Conservation (phyloP, 345 rosid species). For the Euphorbia pulcherrima region DNA sequence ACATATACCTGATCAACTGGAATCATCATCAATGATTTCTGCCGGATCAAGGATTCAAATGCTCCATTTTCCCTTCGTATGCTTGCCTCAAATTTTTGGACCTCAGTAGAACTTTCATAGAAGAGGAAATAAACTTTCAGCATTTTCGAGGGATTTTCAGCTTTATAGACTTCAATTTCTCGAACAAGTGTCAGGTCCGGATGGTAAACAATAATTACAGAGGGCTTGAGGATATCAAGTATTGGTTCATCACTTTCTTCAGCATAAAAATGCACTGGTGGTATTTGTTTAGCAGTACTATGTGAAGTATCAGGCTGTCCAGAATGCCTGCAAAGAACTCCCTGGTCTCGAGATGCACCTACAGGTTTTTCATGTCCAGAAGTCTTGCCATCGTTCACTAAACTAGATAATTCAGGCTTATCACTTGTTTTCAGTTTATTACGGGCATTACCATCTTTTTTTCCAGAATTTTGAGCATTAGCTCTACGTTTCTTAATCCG, state of each 20-base stretch:
- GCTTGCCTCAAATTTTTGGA: conserved; percentile 91
- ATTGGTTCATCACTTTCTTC: conserved; percentile 76
- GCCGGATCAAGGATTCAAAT: conserved; percentile 91
- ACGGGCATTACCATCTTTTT: conserved; percentile 27
- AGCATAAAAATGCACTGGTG: conserved; percentile 73
- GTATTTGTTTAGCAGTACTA: conserved; percentile 42
- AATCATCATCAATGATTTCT: conserved; percentile 92
- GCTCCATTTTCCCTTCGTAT: conserved; percentile 90
- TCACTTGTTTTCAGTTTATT: conserved; percentile 23
- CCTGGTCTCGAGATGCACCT: conserved; percentile 20
- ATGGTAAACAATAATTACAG: conserved; percentile 78
- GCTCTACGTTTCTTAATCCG: conserved; percentile 35
- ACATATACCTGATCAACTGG: conserved; percentile 95
- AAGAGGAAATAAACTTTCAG: conserved; percentile 88
- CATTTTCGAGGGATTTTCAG: conserved; percentile 71
- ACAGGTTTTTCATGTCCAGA: conserved; percentile 30
- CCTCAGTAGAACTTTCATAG: conserved; percentile 90
- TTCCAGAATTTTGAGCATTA: conserved; percentile 22
- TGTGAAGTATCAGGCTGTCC: conserved; percentile 19
- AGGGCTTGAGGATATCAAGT: conserved; percentile 73
- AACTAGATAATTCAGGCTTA: conserved; percentile 32
- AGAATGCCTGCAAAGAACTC: conserved; percentile 21
- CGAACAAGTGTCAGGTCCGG: conserved; percentile 85
- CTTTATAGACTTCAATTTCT: conserved; percentile 89
- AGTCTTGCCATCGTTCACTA: conserved; percentile 35